phyloP scores from a whole-genome alignment of 257 asterid species.

The Osmanthus fragrans region DNA sequence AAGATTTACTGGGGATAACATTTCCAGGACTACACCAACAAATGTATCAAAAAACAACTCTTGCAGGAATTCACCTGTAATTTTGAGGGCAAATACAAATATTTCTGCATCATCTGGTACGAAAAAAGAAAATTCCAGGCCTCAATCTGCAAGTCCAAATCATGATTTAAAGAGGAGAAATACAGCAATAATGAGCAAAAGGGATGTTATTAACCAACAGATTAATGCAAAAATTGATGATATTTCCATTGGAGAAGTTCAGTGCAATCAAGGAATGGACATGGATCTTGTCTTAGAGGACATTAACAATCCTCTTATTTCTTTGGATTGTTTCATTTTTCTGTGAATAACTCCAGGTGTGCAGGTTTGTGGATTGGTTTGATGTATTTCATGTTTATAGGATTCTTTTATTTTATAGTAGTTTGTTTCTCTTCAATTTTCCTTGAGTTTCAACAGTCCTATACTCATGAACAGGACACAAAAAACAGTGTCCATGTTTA shows the following conservation, averaged over 20 bases:
- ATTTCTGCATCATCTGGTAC: slow-evolving; percentile 23
- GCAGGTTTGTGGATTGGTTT: slow-evolving; percentile 32
- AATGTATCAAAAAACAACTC: slow-evolving; percentile 21
- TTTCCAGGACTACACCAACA: slow-evolving; percentile 21
- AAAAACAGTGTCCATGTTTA: neutral
- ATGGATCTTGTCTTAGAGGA: slow-evolving; percentile 62
- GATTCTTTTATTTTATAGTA: neutral
- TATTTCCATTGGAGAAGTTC: slow-evolving; percentile 27
- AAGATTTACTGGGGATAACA: slow-evolving; percentile 42
- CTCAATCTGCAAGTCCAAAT: slow-evolving; percentile 33
- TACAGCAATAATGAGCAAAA: slow-evolving; percentile 22
- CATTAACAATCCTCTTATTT: slow-evolving; percentile 65
- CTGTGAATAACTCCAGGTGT: slow-evolving; percentile 29
- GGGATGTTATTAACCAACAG: slow-evolving; percentile 17
- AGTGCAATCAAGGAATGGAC: slow-evolving; percentile 38
- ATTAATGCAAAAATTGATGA: slow-evolving; percentile 39
- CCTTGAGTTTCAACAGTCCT: slow-evolving; percentile 6
- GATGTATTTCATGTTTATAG: slow-evolving; percentile 25
- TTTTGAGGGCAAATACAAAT: slow-evolving; percentile 27
- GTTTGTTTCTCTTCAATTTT: neutral
- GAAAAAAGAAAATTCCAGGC: slow-evolving; percentile 44
- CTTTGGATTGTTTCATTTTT: slow-evolving; percentile 85
- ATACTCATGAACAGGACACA: slow-evolving; percentile 26
- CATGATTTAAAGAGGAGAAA: slow-evolving; percentile 13
- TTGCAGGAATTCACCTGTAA: slow-evolving; percentile 14